Base-by-base conservation (phyloP, 148 eudicot genomes). In the Cornus florida region DNA sequence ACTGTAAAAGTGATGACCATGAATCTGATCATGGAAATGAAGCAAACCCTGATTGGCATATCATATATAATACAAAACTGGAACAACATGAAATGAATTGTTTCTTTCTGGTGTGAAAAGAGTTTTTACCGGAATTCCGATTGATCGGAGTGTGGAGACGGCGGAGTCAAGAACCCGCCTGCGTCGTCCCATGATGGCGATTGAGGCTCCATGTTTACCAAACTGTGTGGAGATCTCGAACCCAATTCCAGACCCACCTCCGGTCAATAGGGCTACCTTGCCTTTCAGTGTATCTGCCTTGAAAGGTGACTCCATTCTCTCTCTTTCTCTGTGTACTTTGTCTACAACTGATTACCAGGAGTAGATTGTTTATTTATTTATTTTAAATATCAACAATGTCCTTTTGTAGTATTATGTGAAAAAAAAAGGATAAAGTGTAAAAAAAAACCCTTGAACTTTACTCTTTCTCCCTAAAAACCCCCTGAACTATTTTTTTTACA, bases 231-330 rank as follows among this genome's bases (percentile, higher is more conserved):
- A 88, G 17, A 96, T 91, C 85, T 93, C 97, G 17, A 90, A 92
- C 13, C 99, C 99, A 74, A 96, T 96, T 13, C 99, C 99, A 12
- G 99, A 93, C 3, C 94, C 99, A 17, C 97, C 99, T 62, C 99
- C 99, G 10, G 99, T 96, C 70, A 93, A 43, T 20, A 96, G 86
- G 0, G 98, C 99, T 19, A 93, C 99, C 79, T 92, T 89, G 11
- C 99, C 99, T 79, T 79, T 90, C 6, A 96, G 77, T 24, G 86
- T 78, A 75, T 92, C 88, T 43, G 79, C 66, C 79, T 91, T 96
- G 88, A 89, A 96, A 20, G 99, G 98, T 33, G 95, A 91, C 68
- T 43, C 48, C 38, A 19, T 0, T 17, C 64, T 62, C 66, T 3
- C 10, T 5, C 32, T 19, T 35, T 76, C 79, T 48, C 65, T 48